Percentiles rank a stretch among this genome's conserved stretches.
Evolutionary conservation across 495 filamentous ascomycete genomes (phyloP).

Genomic region (Hapsidospora chrysogenum): DNA sequence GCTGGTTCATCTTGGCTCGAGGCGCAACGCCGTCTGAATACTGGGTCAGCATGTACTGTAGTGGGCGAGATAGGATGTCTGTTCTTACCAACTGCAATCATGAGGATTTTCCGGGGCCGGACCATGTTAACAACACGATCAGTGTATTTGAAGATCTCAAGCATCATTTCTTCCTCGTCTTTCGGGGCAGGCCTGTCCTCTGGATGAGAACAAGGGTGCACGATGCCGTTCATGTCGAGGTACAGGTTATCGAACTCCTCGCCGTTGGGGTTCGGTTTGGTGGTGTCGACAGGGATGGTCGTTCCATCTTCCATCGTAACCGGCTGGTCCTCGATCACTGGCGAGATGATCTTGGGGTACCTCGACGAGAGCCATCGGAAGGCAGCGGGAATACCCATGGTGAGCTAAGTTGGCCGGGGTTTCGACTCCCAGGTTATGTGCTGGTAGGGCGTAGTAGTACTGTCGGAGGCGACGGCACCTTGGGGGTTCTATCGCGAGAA

Average conservation of each 20-base stretch:
- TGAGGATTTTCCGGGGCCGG: conserved; percentile 80
- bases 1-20: conserved; percentile 94
- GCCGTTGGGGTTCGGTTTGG: conserved; percentile 85
- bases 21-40: conserved; percentile 78
- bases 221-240: conserved; percentile 99
- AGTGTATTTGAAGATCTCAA: conserved; percentile 93
- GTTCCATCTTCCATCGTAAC: conserved; percentile 59
- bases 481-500: too few species aligned
- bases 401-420: conserved; percentile 8
- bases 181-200: conserved; percentile 82
- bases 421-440: too few species aligned
- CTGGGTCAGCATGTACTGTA: too few species aligned
- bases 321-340: conserved; percentile 74
- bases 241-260: conserved; percentile 97
- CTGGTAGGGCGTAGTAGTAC: too few species aligned
- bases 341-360: conserved; percentile 88
- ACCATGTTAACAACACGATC: conserved; percentile 98
- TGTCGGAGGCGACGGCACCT: too few species aligned
- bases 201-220: conserved; percentile 96
- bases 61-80: too few species aligned
- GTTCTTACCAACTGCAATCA: conserved; percentile 96
- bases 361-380: conserved; percentile 91
- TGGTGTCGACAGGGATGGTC: conserved; percentile 66
- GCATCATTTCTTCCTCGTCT: conserved; percentile 98
- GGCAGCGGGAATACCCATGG: conserved; percentile 87